These are phyloP conservation scores for Giardia muris DNA, from an alignment of 208 protist genomes.

Conservation along the genomic window DNA sequence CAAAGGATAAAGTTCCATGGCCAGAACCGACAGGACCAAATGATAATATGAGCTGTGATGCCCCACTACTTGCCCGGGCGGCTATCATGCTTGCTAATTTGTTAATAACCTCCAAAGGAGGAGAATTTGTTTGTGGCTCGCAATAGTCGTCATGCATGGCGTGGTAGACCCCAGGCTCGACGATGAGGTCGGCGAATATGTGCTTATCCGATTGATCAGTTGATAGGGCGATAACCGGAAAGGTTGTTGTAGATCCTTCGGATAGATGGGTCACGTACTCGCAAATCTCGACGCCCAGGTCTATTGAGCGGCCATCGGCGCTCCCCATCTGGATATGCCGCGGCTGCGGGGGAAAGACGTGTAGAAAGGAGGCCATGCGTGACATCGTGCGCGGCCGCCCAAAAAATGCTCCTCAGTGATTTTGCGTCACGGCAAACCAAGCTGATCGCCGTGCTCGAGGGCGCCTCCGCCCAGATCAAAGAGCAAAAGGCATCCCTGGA, in stretches of 20 bases:
- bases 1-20: neutral
- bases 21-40: neutral
- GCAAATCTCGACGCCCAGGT: too few relatives aligned
- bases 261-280: too few relatives aligned
- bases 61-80: neutral
- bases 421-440: neutral
- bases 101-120: neutral
- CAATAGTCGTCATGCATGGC: neutral
- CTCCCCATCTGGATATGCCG: too few relatives aligned
- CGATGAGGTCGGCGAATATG: neutral
- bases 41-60: neutral
- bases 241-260: too few relatives aligned
- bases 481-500: neutral
- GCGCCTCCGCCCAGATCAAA: neutral
- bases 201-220: too few relatives aligned
- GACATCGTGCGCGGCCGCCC: too few relatives aligned
- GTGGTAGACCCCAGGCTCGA: neutral
- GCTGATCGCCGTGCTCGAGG: neutral
- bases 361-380: too few relatives aligned
- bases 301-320: too few relatives aligned
- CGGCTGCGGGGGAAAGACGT: too few relatives aligned
- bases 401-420: neutral
- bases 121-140: neutral
- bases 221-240: too few relatives aligned
- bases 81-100: neutral